Evolutionary conservation across 768 basidiomycete genomes (phyloP).

Genomic region (Lentinus brumalis): DNA sequence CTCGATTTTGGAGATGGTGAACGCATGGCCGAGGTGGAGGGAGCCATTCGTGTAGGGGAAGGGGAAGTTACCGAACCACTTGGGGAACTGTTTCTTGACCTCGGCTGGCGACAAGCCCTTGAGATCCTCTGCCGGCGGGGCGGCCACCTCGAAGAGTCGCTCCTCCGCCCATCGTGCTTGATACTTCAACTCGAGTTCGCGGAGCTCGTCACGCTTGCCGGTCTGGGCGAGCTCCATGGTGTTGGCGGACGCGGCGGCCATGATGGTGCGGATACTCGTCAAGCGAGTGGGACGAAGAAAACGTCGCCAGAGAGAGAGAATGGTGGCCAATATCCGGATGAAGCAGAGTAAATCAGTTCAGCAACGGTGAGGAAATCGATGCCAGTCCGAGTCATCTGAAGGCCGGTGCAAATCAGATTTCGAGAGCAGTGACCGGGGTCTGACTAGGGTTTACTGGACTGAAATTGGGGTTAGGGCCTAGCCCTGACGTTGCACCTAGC

Average conservation of each 20-base stretch:
- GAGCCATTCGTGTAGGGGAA: slow-evolving; percentile 99
- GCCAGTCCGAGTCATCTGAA: slow-evolving; percentile 12
- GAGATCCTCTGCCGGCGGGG: slow-evolving; percentile 71
- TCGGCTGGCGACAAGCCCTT: slow-evolving; percentile 63
- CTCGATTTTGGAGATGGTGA: slow-evolving; percentile 98
- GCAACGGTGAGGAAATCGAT: slow-evolving; percentile 12
- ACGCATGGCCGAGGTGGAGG: slow-evolving; percentile 95
- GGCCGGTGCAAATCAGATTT: not conserved
- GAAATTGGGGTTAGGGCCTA: not conserved
- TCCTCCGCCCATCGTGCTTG: slow-evolving; percentile 81
- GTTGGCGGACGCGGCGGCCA: slow-evolving; percentile 23
- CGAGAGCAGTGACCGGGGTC: not conserved
- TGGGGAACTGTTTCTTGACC: slow-evolving; percentile 78
- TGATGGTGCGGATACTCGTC: slow-evolving; percentile 16
- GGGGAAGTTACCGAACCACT: slow-evolving; percentile 98
- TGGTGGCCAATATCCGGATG: slow-evolving; percentile 13
- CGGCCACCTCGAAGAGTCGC: slow-evolving; percentile 81
- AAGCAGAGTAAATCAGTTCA: slow-evolving; percentile 7
- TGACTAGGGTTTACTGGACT: not conserved
- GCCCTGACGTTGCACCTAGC: too few relatives aligned
- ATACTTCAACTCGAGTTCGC: slow-evolving; percentile 79
- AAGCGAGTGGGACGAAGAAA: slow-evolving; percentile 21
- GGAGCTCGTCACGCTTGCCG: slow-evolving; percentile 88
- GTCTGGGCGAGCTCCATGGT: slow-evolving; percentile 57
- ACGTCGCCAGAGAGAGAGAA: slow-evolving; percentile 25